These are phyloP conservation scores for Lachnellula cervina DNA, from an alignment of 2,329 filamentous ascomycete genomes.

Conservation along the genomic window DNA sequence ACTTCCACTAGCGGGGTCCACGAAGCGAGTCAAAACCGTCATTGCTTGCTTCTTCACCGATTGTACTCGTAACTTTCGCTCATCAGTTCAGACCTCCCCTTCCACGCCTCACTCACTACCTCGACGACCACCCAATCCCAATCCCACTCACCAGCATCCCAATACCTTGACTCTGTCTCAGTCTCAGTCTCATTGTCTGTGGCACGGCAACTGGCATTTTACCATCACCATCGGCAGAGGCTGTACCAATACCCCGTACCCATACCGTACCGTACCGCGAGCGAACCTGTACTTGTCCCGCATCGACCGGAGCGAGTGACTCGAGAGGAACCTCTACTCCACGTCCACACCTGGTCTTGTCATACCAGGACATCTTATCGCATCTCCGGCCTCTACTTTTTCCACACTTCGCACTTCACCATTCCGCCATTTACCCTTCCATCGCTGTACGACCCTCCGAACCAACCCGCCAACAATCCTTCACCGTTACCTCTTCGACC, in stretches of 20 bases:
- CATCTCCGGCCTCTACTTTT: conserved; percentile 6
- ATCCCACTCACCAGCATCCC: neutral
- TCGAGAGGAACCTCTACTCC: neutral
- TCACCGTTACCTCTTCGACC: conserved; percentile 23
- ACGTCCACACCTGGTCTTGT: neutral
- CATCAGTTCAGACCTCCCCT: neutral
- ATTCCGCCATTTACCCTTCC: conserved; percentile 10
- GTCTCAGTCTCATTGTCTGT: neutral
- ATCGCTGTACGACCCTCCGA: conserved; percentile 24
- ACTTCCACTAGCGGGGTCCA: too few relatives aligned
- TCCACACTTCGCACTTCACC: conserved; percentile 5
- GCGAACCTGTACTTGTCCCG: neutral
- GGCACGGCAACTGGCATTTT: neutral
- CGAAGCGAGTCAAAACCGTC: too few relatives aligned
- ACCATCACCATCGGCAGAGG: neutral
- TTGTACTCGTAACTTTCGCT: neutral
- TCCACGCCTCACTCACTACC: neutral
- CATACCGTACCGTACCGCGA: too few relatives aligned
- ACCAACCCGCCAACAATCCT: conserved; percentile 14
- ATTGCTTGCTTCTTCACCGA: neutral
- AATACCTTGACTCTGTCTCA: neutral
- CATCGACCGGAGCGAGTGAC: neutral
- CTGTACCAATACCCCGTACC: too few relatives aligned
- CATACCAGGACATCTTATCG: conserved; percentile 7
- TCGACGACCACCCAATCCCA: neutral